These are phyloP conservation scores for Talaromyces funiculosus DNA, from an alignment of 2,329 filamentous ascomycete genomes.

Conservation along the genomic window DNA sequence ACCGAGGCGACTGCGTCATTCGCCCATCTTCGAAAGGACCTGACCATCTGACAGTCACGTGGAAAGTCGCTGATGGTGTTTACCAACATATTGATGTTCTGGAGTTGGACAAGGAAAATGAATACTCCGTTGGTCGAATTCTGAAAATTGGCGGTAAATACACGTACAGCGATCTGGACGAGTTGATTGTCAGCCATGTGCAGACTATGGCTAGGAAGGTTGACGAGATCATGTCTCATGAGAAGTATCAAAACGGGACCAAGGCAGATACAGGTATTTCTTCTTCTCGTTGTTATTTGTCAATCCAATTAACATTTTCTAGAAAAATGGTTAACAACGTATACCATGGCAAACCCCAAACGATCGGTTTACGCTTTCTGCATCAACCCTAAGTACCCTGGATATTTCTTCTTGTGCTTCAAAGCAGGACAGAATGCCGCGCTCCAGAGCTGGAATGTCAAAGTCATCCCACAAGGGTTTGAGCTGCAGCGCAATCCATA, in stretches of 20 bases:
- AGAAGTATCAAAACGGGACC: conserved; percentile 83
- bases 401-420: conserved; percentile 95
- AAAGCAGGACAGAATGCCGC: conserved; percentile 74
- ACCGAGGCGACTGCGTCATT: conserved; percentile 85
- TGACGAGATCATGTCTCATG: conserved; percentile 88
- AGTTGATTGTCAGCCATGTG: conserved; percentile 93
- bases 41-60: conserved; percentile 92
- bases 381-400: conserved; percentile 83
- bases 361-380: conserved; percentile 94
- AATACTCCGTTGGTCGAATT: conserved; percentile 84
- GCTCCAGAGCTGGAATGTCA: conserved; percentile 75
- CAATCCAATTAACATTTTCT: conserved; percentile 13
- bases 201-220: conserved; percentile 98
- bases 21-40: conserved; percentile 91
- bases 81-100: conserved; percentile 97
- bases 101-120: conserved; percentile 93
- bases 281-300: background rate
- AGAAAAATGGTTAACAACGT: conserved; percentile 95
- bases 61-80: conserved; percentile 95
- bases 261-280: conserved; percentile 71
- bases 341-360: conserved; percentile 91
- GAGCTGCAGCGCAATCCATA: conserved; percentile 85
- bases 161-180: conserved; percentile 92
- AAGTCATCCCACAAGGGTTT: conserved; percentile 87
- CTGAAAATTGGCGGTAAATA: conserved; percentile 83